Percentiles rank a stretch among this genome's conserved stretches.
phyloP scores from a whole-genome alignment of 2,329 filamentous ascomycete genomes.

The Bipolaris cookei region DNA sequence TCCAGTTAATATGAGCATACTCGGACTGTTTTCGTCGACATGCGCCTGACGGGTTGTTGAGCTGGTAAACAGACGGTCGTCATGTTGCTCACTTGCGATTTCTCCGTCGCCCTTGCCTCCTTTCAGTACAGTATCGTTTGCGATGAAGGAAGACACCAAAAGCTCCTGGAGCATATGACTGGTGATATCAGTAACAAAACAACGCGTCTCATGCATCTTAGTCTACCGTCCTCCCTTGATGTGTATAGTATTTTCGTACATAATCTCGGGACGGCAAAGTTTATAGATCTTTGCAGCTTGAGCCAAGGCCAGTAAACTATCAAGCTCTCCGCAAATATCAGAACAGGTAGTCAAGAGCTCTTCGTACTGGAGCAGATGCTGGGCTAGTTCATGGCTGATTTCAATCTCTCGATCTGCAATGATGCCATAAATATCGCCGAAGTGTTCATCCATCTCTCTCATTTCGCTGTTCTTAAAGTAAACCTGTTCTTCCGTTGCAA shows the following conservation, averaged over 20 bases:
- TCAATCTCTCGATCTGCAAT: conserved; percentile 94
- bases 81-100: not conserved
- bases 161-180: conserved; percentile 86
- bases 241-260: conserved; percentile 69
- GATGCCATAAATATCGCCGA: conserved; percentile 82
- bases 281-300: conserved; percentile 77
- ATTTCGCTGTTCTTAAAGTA: conserved; percentile 90
- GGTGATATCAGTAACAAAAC: not conserved
- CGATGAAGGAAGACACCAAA: conserved; percentile 77
- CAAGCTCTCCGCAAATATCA: conserved; percentile 83
- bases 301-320: conserved; percentile 81
- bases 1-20: conserved; percentile 82
- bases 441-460: conserved; percentile 77
- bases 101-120: conserved; percentile 58
- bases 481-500: conserved; percentile 70
- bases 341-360: conserved; percentile 71
- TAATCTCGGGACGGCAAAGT: conserved; percentile 73
- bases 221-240: conserved; percentile 75
- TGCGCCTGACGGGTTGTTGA: conserved; percentile 10
- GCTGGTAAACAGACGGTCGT: conserved; percentile 1
- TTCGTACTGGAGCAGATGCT: conserved; percentile 72
- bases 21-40: conserved; percentile 55
- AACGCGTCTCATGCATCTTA: accelerated
- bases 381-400: conserved; percentile 78
- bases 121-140: conserved; percentile 76